A percentile compares a stretch with the other conserved stretches of the same genome.
Conservation (phyloP, 306 rosid species). For the Abrus pulchellus region DNA sequence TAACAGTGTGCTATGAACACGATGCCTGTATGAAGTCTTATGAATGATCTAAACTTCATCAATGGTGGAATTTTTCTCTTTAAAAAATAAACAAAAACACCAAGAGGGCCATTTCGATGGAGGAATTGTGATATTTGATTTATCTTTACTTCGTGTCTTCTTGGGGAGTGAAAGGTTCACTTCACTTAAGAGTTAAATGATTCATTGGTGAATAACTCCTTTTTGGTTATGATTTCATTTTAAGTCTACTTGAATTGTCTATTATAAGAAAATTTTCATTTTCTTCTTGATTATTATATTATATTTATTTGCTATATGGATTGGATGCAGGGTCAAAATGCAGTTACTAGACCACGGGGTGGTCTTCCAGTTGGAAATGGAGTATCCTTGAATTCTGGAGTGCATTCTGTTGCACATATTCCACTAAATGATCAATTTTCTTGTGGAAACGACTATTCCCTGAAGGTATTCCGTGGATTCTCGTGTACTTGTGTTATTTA, state of each 20-base stretch:
- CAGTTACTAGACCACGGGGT: conserved; percentile 45
- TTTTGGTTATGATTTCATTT: conserved; percentile 23
- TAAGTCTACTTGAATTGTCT: conserved; percentile 20
- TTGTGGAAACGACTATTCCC: conserved; percentile 61
- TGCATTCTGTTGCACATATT: conserved; percentile 50
- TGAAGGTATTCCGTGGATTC: conserved; percentile 62
- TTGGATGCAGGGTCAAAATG: conserved; percentile 62
- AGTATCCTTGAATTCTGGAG: conserved; percentile 47
- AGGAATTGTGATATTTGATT: conserved; percentile 8
- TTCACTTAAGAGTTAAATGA: conserved; percentile 7
- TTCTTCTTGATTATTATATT: conserved; percentile 20
- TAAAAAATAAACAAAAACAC: neutral
- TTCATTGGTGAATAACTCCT: conserved; percentile 10
- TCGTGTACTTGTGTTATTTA: conserved; percentile 11
- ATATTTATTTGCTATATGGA: conserved; percentile 35
- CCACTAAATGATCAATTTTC: conserved; percentile 66
- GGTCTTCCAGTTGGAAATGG: conserved; percentile 49
- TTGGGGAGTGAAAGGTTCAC: conserved; percentile 11
- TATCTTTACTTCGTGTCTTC: neutral
- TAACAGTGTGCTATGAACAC: neutral
- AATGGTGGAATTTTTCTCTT: neutral
- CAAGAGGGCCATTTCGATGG: neutral
- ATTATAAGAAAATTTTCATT: neutral
- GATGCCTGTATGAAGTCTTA: neutral
- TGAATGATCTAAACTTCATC: neutral